Evolutionary conservation across 495 filamentous ascomycete genomes (phyloP).

Genomic region (Penicillium steckii): DNA sequence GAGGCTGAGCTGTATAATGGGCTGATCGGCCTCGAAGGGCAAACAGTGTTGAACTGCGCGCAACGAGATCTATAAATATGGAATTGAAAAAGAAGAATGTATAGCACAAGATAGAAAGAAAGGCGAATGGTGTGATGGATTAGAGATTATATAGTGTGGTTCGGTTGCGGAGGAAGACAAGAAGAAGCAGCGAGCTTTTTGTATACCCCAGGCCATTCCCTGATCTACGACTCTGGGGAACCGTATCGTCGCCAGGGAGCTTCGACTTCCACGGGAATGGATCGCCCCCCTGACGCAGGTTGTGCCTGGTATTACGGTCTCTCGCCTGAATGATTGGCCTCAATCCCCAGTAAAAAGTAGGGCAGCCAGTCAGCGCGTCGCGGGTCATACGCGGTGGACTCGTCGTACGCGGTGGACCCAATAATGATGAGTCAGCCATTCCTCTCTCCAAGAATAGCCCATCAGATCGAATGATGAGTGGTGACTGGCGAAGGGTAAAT

Average conservation of each 20-base stretch:
- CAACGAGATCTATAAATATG: constrained; percentile 15
- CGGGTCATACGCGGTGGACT: constrained; percentile 4
- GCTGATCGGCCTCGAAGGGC: constrained; percentile 7
- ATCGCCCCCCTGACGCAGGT: constrained; percentile 29
- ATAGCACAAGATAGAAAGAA: constrained; percentile 11
- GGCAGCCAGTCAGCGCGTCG: constrained; percentile 24
- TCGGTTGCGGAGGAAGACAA: constrained; percentile 1
- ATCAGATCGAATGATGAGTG: not conserved
- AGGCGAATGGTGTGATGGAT: constrained; percentile 2
- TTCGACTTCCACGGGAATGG: constrained; percentile 22
- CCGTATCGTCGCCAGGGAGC: constrained; percentile 21
- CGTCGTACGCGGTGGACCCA: constrained; percentile 14
- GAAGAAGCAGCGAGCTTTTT: constrained; percentile 24
- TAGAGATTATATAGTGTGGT: constrained; percentile 12
- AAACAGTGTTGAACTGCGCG: constrained; percentile 30
- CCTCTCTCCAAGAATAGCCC: constrained; percentile 15
- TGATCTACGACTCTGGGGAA: constrained; percentile 28
- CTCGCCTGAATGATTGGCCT: constrained; percentile 15
- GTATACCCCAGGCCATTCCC: constrained; percentile 30
- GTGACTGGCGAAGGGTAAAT: not conserved
- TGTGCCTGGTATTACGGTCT: constrained; percentile 25
- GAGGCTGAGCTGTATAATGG: constrained; percentile 6
- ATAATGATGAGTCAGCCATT: constrained; percentile 32
- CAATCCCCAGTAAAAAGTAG: constrained; percentile 16
- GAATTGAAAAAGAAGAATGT: constrained; percentile 10